Evolutionary conservation across 257 asterid species (phyloP).

Genomic region (Jasminum sambac): DNA sequence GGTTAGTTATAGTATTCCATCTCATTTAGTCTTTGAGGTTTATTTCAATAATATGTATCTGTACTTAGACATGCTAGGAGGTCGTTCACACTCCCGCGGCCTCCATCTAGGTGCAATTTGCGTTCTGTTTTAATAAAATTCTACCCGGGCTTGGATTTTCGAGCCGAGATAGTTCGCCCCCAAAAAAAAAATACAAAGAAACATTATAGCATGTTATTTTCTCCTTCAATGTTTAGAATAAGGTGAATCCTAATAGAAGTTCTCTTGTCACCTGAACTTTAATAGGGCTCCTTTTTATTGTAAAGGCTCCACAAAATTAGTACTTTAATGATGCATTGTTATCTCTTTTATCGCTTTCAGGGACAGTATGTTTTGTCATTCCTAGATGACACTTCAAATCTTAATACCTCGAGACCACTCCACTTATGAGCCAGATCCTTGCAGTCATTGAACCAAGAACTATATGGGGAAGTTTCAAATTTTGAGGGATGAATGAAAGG

Average conservation of each 20-base stretch:
- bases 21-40: no score
- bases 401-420: background rate
- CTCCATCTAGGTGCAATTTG: no score
- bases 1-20: no score
- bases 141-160: no score
- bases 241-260: background rate
- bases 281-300: background rate
- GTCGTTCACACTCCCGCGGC: no score
- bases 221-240: background rate
- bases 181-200: no score
- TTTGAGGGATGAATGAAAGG: background rate
- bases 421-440: background rate
- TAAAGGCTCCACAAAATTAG: background rate
- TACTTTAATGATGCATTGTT: background rate
- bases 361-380: background rate
- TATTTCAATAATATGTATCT: no score
- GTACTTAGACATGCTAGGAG: no score
- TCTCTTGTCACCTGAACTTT: background rate
- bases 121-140: no score
- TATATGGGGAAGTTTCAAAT: slow-evolving; percentile 2
- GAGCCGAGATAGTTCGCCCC: no score
- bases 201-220: background rate
- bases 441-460: slow-evolving; percentile 1
- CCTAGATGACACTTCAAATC: background rate
- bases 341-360: background rate